Evolutionary conservation across 164 flowering plant genomes (phyloP), one percentile per base, ranked within the genome.

Genomic region (Vitis riparia): DNA sequence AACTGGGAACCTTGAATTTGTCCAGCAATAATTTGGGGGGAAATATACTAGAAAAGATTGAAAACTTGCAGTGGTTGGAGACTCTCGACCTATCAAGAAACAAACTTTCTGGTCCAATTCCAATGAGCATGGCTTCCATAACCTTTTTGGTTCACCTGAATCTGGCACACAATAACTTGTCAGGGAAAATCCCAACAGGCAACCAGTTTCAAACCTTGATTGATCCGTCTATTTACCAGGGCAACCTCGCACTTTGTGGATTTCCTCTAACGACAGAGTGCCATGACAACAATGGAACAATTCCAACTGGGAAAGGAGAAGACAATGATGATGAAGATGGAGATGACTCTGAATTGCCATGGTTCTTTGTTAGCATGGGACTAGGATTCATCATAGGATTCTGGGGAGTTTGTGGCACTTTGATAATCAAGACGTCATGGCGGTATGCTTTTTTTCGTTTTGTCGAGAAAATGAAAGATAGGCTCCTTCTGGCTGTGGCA

Each of bases 81-180:
- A 65, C 78, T 11, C 71, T 80, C 49, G 81, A 78, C 73, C 63
- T 79, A 5, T 79, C 86, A 13, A 29, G 8, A 2, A 83, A 81
- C 63, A 13, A 51, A 3, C 72, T 83, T 11, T 75, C 59, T 1
- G 81, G 83, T 8, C 1, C 5, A 30, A 71, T 83, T 55, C 84
- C 82, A 11, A 44, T 12, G 8, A 68, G 68, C 65, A 29, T 84
- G n/a, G 32, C 77, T 9, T 8, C 12, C 9, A 10, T 81, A 65
- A 59, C 44, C 0, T 76, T 53, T 17, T 68, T 79, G 19, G 55
- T 49, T 11, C 37, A 65, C 49, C 63, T 84, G 75, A 78, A 81
- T 57, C 65, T 84, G 65, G 81, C 87, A 0, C 44, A 68, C 55
- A 84, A 23, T 23, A 23, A 23, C 23, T 23, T 23, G 23, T 23